Conservation (phyloP, 2,329 filamentous ascomycete species). For the Ophiostoma piceae region DNA sequence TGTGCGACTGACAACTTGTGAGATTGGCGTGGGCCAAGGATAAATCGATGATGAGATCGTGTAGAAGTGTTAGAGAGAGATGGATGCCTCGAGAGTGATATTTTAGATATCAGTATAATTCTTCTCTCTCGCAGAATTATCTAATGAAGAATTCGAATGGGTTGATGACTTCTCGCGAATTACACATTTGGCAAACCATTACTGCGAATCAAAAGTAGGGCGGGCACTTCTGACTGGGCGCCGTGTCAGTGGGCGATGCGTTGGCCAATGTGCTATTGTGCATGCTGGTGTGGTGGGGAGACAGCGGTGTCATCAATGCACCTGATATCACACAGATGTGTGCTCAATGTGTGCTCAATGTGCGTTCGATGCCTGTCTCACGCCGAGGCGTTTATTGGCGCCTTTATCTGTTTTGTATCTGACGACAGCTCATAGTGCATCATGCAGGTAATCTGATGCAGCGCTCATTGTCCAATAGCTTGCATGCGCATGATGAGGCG, state of each 20-base stretch:
- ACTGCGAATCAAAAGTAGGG: background rate
- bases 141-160: too few relatives aligned
- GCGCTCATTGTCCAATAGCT: background rate
- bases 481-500: background rate
- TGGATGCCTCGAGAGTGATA: too few relatives aligned
- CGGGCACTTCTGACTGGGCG: background rate
- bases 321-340: background rate
- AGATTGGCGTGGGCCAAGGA: background rate
- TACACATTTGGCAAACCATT: background rate
- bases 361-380: background rate
- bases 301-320: background rate
- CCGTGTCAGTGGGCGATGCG: background rate
- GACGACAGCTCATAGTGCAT: constrained; percentile 14
- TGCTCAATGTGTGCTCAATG: background rate
- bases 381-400: background rate
- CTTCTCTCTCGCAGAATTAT: too few relatives aligned
- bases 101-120: too few relatives aligned
- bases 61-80: background rate
- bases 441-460: background rate
- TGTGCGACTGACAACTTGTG: background rate
- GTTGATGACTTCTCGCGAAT: background rate
- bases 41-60: background rate
- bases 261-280: constrained; percentile 15
- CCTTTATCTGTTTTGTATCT: background rate
- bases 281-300: background rate